A percentile compares a stretch with the other conserved stretches of the same genome.
These are phyloP conservation scores for Claviceps sp. DNA, from an alignment of 2,329 filamentous ascomycete genomes.

Conservation along the genomic window DNA sequence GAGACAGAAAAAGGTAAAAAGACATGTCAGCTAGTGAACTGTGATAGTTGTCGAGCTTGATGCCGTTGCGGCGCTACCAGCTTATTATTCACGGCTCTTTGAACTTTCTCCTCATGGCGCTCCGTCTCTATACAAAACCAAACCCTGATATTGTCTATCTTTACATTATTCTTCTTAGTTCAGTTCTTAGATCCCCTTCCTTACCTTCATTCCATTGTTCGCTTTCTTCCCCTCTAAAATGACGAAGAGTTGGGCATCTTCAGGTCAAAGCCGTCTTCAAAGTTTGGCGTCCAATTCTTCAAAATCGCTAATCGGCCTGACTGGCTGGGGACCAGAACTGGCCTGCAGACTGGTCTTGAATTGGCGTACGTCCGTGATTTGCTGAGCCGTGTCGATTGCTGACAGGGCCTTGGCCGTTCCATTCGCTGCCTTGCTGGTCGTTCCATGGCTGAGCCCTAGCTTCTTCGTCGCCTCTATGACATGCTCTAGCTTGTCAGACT, in stretches of 20 bases:
- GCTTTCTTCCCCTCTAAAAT: not conserved
- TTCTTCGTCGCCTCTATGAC: conserved; percentile 33
- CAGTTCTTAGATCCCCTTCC: not conserved
- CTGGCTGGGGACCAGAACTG: conserved; percentile 58
- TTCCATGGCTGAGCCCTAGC: conserved; percentile 25
- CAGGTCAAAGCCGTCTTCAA: conserved; percentile 20
- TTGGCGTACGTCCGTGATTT: conserved; percentile 65
- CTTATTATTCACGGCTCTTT: too few species aligned
- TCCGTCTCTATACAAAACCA: not conserved
- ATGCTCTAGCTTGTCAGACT: conserved; percentile 34
- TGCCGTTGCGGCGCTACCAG: too few species aligned
- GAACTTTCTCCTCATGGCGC: not conserved
- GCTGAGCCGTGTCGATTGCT: conserved; percentile 25
- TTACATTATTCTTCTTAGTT: not conserved
- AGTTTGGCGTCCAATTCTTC: conserved; percentile 78
- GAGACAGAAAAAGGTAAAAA: too few species aligned
- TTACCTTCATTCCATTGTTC: not conserved
- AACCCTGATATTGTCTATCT: not conserved
- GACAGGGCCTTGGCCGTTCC: conserved; percentile 29
- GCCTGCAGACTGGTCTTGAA: conserved; percentile 68
- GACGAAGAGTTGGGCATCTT: not conserved
- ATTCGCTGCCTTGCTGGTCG: conserved; percentile 18
- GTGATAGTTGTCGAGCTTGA: too few species aligned
- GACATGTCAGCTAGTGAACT: too few species aligned
- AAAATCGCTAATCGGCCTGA: conserved; percentile 68